Percentiles rank a stretch among this genome's conserved stretches.
Conservation (phyloP, 495 filamentous ascomycete species). For the Lepidopterella palustris region DNA sequence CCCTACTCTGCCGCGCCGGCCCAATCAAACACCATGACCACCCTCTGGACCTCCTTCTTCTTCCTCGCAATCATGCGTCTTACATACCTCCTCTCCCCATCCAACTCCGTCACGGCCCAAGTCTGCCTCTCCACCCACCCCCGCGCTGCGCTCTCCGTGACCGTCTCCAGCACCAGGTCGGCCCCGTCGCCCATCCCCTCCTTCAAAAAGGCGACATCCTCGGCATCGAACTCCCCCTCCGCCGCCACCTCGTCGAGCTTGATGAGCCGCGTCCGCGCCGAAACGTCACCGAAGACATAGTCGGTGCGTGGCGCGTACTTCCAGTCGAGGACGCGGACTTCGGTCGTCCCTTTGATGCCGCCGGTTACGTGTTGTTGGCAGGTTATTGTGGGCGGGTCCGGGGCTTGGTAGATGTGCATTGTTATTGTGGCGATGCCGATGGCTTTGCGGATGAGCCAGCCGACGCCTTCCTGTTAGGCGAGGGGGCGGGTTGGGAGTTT, state of each 20-base stretch:
- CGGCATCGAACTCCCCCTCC: constrained; percentile 40
- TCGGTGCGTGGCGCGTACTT: constrained; percentile 62
- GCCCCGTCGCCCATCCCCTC: constrained; percentile 47
- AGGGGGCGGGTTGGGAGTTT: constrained; percentile 43
- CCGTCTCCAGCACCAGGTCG: constrained; percentile 47
- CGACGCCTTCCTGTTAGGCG: constrained; percentile 75
- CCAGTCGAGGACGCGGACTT: constrained; percentile 68
- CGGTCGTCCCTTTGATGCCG: constrained; percentile 64
- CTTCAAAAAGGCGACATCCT: constrained; percentile 40
- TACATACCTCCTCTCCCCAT: constrained; percentile 58
- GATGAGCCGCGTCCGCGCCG: constrained; percentile 54
- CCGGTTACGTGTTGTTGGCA: constrained; percentile 72
- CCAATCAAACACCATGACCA: constrained; percentile 71
- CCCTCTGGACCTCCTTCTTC: constrained; percentile 52
- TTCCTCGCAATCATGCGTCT: constrained; percentile 62
- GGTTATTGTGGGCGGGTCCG: constrained; percentile 58
- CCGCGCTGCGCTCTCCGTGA: constrained; percentile 48
- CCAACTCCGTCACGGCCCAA: constrained; percentile 57
- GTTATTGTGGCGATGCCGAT: constrained; percentile 67
- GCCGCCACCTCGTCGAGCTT: constrained; percentile 36
- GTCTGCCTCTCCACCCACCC: constrained; percentile 58
- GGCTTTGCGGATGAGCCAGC: constrained; percentile 75
- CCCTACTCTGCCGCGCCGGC: too few species aligned
- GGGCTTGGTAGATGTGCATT: constrained; percentile 54
- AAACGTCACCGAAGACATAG: constrained; percentile 70